Evolutionary conservation across 2,329 filamentous ascomycete genomes (phyloP).

Genomic region (Colletotrichum melonis): DNA sequence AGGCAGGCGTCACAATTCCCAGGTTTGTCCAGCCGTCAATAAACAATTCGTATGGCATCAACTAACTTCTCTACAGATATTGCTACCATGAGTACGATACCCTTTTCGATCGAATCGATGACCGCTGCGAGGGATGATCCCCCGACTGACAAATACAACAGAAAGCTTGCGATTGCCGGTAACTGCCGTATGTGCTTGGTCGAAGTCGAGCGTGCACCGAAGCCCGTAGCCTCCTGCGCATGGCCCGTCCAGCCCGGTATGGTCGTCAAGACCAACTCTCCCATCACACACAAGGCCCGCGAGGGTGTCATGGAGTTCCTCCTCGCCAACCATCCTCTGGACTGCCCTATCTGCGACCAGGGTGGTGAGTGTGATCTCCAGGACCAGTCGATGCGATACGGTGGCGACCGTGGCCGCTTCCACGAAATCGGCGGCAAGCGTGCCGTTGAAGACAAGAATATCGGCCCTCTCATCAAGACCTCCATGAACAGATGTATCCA

Average conservation of each 20-base stretch:
- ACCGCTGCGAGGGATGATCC: conserved; percentile 35
- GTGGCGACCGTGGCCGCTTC: conserved; percentile 94
- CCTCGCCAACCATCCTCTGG: conserved; percentile 93
- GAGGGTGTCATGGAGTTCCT: conserved; percentile 99
- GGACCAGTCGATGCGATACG: conserved; percentile 99
- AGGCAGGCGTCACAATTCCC: conserved; percentile 90
- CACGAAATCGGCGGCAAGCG: conserved; percentile 96
- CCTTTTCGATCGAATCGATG: conserved; percentile 39
- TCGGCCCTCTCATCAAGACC: conserved; percentile 97
- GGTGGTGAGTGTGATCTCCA: conserved; percentile 99
- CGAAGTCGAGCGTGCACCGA: conserved; percentile 95
- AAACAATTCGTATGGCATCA: conserved; percentile 25
- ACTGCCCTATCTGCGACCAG: conserved; percentile 98
- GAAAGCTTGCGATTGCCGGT: conserved; percentile 98
- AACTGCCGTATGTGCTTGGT: conserved; percentile 99
- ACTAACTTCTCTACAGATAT: conserved; percentile 71
- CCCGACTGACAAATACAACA: conserved; percentile 59
- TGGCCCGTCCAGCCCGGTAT: conserved; percentile 99
- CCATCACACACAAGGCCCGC: conserved; percentile 94
- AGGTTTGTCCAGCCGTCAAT: conserved; percentile 64
- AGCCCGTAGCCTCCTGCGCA: conserved; percentile 97
- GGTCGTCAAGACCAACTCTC: conserved; percentile 98
- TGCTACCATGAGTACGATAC: conserved; percentile 93
- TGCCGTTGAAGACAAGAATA: conserved; percentile 99
- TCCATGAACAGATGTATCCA: conserved; percentile 99